phyloP scores from a whole-genome alignment of 805 yeast species.

The Citeromyces matritensis region DNA sequence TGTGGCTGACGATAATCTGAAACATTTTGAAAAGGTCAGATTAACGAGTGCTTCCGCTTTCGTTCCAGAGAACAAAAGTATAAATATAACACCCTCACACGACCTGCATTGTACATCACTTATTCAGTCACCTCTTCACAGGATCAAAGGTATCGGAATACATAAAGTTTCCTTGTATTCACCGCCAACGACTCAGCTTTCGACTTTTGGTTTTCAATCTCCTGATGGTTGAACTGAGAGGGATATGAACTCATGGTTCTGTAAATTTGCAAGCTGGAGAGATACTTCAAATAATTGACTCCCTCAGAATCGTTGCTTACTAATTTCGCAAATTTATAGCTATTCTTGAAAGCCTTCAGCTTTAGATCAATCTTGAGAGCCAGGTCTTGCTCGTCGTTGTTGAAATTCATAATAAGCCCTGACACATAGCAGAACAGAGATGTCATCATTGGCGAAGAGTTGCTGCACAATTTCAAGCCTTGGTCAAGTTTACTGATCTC shows the following conservation, averaged over 20 bases:
- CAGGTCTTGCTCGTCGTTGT: conserved; percentile 6
- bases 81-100: no score
- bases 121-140: no score
- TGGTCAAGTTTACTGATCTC: conserved; percentile 1
- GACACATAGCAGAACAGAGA: conserved; percentile 10
- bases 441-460: conserved; percentile 10
- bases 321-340: neutral
- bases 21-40: no score
- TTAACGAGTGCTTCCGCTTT: no score
- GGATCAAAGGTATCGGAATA: no score
- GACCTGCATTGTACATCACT: no score
- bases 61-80: no score
- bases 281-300: neutral
- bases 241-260: conserved; percentile 2
- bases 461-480: conserved; percentile 3
- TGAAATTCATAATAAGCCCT: conserved; percentile 5
- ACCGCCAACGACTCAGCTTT: conserved; percentile 1
- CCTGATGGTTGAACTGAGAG: conserved; percentile 1
- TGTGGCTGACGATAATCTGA: no score
- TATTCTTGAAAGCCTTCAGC: conserved; percentile 4
- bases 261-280: neutral
- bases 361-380: conserved; percentile 5
- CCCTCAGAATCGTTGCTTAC: neutral
- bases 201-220: conserved; percentile 1
- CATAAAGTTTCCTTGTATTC: neutral